Conservation (phyloP, 1,284 basidiomycete genomes). For the Ganoderma sp. region DNA sequence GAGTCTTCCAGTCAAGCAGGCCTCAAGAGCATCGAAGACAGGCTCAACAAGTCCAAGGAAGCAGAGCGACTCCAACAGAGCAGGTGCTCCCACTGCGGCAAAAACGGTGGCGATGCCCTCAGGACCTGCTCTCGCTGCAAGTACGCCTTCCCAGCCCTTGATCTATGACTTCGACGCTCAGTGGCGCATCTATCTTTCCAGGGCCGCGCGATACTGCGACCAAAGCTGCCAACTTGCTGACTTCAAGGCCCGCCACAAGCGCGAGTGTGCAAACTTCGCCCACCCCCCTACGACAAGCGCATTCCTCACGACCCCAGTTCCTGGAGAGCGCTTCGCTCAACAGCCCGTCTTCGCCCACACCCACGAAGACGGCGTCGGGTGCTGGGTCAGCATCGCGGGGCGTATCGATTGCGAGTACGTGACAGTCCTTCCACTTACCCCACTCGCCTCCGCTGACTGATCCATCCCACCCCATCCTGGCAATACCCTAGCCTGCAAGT, state of each 20-base stretch:
- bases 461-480: neutral
- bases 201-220: constrained; percentile 25
- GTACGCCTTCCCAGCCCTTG: constrained; percentile 1
- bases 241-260: constrained; percentile 27
- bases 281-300: constrained; percentile 21
- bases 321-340: constrained; percentile 13
- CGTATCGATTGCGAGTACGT: constrained; percentile 26
- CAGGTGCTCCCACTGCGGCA: constrained; percentile 20
- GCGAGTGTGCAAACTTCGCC: constrained; percentile 24
- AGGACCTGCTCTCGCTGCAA: constrained; percentile 30
- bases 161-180: neutral
- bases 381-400: constrained; percentile 24
- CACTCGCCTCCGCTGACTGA: neutral
- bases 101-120: constrained; percentile 13
- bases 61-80: constrained; percentile 8
- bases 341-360: constrained; percentile 23
- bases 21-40: constrained; percentile 17
- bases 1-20: constrained; percentile 15
- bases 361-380: constrained; percentile 22
- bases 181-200: neutral
- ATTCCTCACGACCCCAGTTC: constrained; percentile 19
- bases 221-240: constrained; percentile 23
- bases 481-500: constrained; percentile 13
- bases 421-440: neutral
- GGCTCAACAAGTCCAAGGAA: constrained; percentile 12